Evolutionary conservation across 2,329 filamentous ascomycete genomes (phyloP), one percentile per base, ranked within the genome.

Genomic region (Phialophora verrucosa): DNA sequence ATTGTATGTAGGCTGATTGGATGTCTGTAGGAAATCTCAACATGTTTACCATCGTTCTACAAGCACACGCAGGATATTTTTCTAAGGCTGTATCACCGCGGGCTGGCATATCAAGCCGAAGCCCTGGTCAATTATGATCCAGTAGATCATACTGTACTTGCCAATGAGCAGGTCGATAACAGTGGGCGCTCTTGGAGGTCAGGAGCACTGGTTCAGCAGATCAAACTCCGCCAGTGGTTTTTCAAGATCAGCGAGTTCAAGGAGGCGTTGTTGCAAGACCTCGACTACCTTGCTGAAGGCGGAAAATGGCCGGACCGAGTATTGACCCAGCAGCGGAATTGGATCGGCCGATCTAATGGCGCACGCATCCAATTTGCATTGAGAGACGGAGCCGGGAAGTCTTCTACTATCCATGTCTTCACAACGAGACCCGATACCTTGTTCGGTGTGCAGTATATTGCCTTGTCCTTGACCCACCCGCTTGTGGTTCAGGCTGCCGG

Each of bases 181-280:
- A 90, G 92, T 74, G 93, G 93, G 35, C 87, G 83, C 72, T 96
- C 92, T 1, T 97, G 93, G 93, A 87, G 91, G 8, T 90, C 90
- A 0, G 90, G 85, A 69, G 96, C 92, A 76, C 96, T 98, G 0
- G 94, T 96, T 2, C 92, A 97, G 75, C 91, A 94, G 6, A 97
- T 90, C 63, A 97, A 84, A 0, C 92, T 97, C 77, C 92, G 91
- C 78, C 93, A 97, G 77, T 97, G 93, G 93, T 96, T 96, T 76
- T 87, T 96, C 70, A 88, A 88, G 69, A 96, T 95, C 74, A 94
- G 92, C 3, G 85, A 87, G 57, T 95, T 91, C 74, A 88, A 91
- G 68, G 88, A 94, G 62, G 82, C 86, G 3, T 80, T 96, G 7
- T 80, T 96, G 29, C 81, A 88, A 31, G 91, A 92, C 69, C 83